Percentiles rank a stretch among this genome's conserved stretches.
Conservation (phyloP, 163 green algal genomes). For the Dunaliella salina region DNA sequence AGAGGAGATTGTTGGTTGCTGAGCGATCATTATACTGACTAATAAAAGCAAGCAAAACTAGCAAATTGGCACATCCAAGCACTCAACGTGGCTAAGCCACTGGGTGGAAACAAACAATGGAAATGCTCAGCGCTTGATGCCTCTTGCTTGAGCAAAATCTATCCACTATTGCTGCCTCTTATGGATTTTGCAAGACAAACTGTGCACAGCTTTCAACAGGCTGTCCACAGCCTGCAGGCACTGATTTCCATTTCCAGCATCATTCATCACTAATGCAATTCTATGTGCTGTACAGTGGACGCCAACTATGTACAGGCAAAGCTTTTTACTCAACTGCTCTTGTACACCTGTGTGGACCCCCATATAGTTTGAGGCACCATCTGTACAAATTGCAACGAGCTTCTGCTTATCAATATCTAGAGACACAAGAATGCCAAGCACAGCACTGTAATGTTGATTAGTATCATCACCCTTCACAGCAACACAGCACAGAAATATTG, state of each 20-base stretch:
- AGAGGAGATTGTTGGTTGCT: background rate
- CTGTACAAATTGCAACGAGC: background rate
- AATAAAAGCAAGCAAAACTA: background rate
- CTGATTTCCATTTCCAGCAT: background rate
- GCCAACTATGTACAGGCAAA: background rate
- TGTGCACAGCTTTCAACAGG: background rate
- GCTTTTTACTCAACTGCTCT: background rate
- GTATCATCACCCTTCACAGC: background rate
- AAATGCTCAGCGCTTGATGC: background rate
- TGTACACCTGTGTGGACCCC: background rate
- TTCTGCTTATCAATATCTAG: background rate
- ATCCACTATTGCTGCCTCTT: background rate
- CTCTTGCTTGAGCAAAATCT: background rate
- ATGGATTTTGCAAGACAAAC: background rate
- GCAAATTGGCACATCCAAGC: background rate
- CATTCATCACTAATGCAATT: background rate
- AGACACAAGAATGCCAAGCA: background rate
- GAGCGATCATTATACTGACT: background rate
- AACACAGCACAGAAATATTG: background rate
- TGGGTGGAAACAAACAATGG: background rate
- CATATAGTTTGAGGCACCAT: background rate
- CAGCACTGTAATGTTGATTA: background rate
- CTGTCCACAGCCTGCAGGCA: background rate
- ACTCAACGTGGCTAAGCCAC: background rate
- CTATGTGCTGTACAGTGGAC: background rate